Evolutionary conservation across 2,329 filamentous ascomycete genomes (phyloP), one percentile per base, ranked within the genome.

Genomic region (Fusarium caatingaense): DNA sequence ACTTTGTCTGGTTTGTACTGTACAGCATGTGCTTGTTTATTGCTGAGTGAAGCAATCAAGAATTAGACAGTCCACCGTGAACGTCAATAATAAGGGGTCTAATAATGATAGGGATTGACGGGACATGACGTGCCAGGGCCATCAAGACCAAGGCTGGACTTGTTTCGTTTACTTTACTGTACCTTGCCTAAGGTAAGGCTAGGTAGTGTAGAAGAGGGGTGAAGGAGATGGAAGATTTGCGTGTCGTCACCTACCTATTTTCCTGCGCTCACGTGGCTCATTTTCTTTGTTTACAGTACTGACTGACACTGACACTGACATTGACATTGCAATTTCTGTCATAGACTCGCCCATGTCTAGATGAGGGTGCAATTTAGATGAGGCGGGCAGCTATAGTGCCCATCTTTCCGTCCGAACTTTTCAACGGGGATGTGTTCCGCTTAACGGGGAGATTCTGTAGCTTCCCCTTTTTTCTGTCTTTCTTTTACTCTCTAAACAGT

Each of bases 181-280:
- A 37, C 34, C 34, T 37, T 37, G 34, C 34, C 18, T 37, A 37
- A 37, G 34, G 34, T 21, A 15, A 42, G 41, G 27, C 6, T 13
- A 28, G 28, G 32, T 27, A 51, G 49, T 53, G 61, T 68, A 53
- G 68, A 71, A 71, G 68, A 71, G 68, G 68, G 68, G 68, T 71
- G 68, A 71, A 71, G 21, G 46, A 28, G 30, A 72, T 71, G 56
- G 68, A 71, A 71, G 49, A 27, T 68, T 47, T 48, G 34, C 23
- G 37, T 66, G 65, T 69, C 61, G 57, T 69, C 68, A 66, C 64
- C 51, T 64, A 66, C 64, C 51, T 64, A 37, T 37, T 37, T 37
- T 66, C 56, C 58, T 32, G 41, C 53, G 54, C 65, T 71, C 68
- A 71, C 68, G 68, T 71, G 68, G 68, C 61, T 69, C 20, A 20